Percentiles rank a stretch among this genome's conserved stretches.
phyloP scores from a whole-genome alignment of 179 eudicot species.

The Dionaea muscipula region DNA sequence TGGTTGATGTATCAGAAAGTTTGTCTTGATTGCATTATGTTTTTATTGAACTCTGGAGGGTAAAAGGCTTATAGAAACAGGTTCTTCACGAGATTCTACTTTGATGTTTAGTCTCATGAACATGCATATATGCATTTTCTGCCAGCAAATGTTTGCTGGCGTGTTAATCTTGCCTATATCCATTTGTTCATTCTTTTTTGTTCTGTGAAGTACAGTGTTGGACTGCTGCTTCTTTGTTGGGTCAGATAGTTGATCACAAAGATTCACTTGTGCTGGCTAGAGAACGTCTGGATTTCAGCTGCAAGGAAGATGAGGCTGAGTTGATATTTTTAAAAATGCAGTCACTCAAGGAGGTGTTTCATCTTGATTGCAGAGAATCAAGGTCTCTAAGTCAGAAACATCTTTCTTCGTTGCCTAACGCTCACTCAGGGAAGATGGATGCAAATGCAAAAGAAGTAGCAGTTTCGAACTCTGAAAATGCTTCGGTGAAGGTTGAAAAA shows the following conservation, averaged over 20 bases:
- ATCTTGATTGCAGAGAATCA: slow-evolving; percentile 13
- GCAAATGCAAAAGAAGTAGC: slow-evolving; percentile 10
- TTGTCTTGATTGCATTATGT: no score
- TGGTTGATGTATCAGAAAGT: no score
- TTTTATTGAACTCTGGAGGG: no score
- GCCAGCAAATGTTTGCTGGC: no score
- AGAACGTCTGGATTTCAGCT: slow-evolving; percentile 29
- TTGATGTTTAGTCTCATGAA: no score
- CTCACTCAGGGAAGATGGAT: slow-evolving; percentile 7
- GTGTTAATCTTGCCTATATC: no score
- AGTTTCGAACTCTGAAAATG: slow-evolving; percentile 3
- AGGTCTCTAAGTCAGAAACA: slow-evolving; percentile 15
- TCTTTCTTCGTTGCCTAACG: slow-evolving; percentile 13
- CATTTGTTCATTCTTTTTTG: neutral
- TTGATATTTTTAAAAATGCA: slow-evolving; percentile 28
- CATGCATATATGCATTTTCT: no score
- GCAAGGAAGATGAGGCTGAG: slow-evolving; percentile 36
- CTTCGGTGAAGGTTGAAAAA: slow-evolving; percentile 11
- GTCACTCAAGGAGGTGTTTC: slow-evolving; percentile 25
- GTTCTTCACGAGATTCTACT: no score
- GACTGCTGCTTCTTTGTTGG: slow-evolving; percentile 43
- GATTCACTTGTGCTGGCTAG: slow-evolving; percentile 31
- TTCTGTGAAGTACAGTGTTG: slow-evolving; percentile 43
- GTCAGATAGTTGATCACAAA: slow-evolving; percentile 35
- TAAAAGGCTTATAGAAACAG: no score